Evolutionary conservation across 768 basidiomycete genomes (phyloP), one percentile per base, ranked within the genome.

Genomic region (Boletus patriciae): DNA sequence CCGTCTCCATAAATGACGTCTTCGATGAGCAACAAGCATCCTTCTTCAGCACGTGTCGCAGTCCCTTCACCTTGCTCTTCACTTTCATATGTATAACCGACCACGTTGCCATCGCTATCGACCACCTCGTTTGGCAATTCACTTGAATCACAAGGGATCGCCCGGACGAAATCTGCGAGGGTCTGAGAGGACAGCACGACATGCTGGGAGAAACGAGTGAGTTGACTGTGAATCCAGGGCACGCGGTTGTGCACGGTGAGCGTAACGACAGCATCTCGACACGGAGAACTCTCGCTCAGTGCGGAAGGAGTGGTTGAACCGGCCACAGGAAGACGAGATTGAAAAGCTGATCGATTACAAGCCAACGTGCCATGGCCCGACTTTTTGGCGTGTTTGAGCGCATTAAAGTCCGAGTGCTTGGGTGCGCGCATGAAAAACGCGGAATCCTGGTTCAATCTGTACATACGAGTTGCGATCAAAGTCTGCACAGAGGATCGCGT

Each of bases 171-270:
- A 58, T 90, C 86, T 19, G 77, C 79, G 3, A 94, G 79, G 0
- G 84, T 88, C 64, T 92, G 87, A 6, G 85, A 85, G n/a, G 88
- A 85, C 18, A 87, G 67, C 8, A 89, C 67, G 12, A 78, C 80
- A 65, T 91, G 88, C 62, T 86, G 86, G 10, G 90, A 91, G 54
- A 78, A 73, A 37, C 87, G 86, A 46, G 76, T 75, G 12, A 87
- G 73, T 50, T 80, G 78, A 49, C 81, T 83, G 51, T 80, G 80
- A 21, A 80, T 77, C 85, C 87, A 90, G 21, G 79, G 64, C 25
- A 86, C 73, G 53, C 79, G 83, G 60, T 80, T 81, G 66, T 89
- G 78, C 9, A 89, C 73, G 4, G 87, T 82, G 31, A 88, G 63
- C 31, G 79, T 83, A 29, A 91, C 66, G 15, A 91, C 63, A 0